Evolutionary conservation across 345 rosid species (phyloP).

Genomic region (Pugionium dolabratum): DNA sequence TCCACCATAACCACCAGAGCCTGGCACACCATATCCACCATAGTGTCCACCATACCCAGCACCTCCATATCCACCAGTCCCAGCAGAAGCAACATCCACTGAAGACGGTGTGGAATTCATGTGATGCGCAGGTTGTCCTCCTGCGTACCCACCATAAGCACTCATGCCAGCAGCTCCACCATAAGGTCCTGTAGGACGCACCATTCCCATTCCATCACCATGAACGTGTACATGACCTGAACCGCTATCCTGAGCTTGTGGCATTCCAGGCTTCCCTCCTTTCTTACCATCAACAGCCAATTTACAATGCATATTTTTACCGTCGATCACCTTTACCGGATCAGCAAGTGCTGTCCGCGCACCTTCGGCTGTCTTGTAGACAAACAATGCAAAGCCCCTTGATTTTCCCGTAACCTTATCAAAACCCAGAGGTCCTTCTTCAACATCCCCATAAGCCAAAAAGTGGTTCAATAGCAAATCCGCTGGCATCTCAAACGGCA

Average conservation of each 20-base stretch:
- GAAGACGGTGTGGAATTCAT: slow-evolving; percentile 53
- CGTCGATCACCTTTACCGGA: slow-evolving; percentile 67
- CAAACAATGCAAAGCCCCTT: slow-evolving; percentile 74
- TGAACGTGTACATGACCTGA: slow-evolving; percentile 42
- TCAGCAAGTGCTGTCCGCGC: slow-evolving; percentile 71
- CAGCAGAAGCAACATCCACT: slow-evolving; percentile 35
- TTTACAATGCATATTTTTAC: slow-evolving; percentile 63
- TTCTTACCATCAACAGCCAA: slow-evolving; percentile 72
- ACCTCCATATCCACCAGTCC: slow-evolving; percentile 48
- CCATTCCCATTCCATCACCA: slow-evolving; percentile 60
- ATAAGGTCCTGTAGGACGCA: slow-evolving; percentile 45
- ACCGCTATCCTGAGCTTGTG: slow-evolving; percentile 34
- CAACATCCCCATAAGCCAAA: slow-evolving; percentile 70
- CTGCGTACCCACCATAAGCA: slow-evolving; percentile 47
- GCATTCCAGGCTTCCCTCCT: slow-evolving; percentile 47
- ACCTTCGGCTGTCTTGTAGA: slow-evolving; percentile 69
- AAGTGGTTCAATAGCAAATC: slow-evolving; percentile 61
- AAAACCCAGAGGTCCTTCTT: slow-evolving; percentile 82
- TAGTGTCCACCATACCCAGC: slow-evolving; percentile 50
- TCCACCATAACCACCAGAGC: slow-evolving; percentile 49
- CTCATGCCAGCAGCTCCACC: slow-evolving; percentile 39
- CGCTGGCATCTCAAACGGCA: slow-evolving; percentile 61
- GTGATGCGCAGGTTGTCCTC: slow-evolving; percentile 53
- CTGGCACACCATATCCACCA: slow-evolving; percentile 60
- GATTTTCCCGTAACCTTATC: slow-evolving; percentile 81